Base-by-base conservation (phyloP, 371 early-diverging fungal species). In the Haplosporangium sp. region DNA sequence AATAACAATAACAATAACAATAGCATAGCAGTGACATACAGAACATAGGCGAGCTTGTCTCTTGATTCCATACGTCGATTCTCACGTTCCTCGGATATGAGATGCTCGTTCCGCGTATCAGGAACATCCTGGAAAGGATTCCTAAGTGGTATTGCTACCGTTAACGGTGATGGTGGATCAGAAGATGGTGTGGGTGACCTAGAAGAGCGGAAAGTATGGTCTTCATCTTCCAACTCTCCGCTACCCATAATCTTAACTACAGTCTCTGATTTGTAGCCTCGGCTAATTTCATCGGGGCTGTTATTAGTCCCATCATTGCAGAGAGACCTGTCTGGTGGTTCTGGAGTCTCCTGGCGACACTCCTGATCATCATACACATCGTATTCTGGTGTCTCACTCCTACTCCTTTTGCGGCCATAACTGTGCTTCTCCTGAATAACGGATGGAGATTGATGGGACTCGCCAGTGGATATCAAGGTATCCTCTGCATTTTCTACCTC, bases 241-340 rank as follows among this genome's bases (percentile, higher is more conserved):
- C 19, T 40, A n/a, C 35, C 34, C 59, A 61, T 13, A 3, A 61
- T 47, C 27, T 34, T 45, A 4, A 5, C 9, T 9, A 67, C 50
- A 8, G 20, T 67, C 50, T 67, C 67, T 4, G 67, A 67, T 34
- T 17, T 19, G 50, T 67, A 67, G 6, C 67, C 67, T 11, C 67
- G 67, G 39, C 35, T 19, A 20, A 65, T 65, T 19, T 59, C 59
- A n/a, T n/a, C 50, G n/a, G 50, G 50, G 47, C 17, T 35, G 0
- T 2, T n/a, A n/a, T 35, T 50, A 11, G 27, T 27, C 27, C 8
- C 27, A 35, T 19, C 27, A 6, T 40, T 15, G 35, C 11, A 37
- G 40, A 17, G 20, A n/a, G 47, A 20, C 15, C 17, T 38, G 38
- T 40, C 10, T 42, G 65, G 11, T 55, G 65, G 38, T 3, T 27